Evolutionary conservation across 148 eudicot species (phyloP), one percentile per base, ranked within the genome.

Genomic region (Rheum nobile): DNA sequence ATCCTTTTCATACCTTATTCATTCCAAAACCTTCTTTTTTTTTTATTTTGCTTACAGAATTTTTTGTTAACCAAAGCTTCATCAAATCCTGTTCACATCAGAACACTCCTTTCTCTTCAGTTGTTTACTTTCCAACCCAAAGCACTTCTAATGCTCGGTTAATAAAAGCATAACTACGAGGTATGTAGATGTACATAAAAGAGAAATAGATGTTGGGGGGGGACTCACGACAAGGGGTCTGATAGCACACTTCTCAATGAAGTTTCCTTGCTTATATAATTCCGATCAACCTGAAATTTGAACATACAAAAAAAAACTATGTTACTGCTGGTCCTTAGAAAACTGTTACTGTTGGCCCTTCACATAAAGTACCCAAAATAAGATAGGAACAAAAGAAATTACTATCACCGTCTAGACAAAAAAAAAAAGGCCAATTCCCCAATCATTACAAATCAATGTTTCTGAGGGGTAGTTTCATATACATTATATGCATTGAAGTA

Each of bases 191-290:
- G 70, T 32, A 31, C 70, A 34, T 2, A 31, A 65, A 31, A n/a
- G 32, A 44, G 44, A 31, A 47, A 32, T 50, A 77, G 9, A 21
- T 29, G 8, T 54, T 38, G 50, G 12, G 72, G 16, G 17, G 22
- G 21, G 28, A 85, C 96, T 86, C 86, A 92, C 97, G 97, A 90
- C 74, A 92, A 61, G 77, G 92, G 91, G 81, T 91, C 97, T 29
- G 97, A 91, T 70, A 91, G 92, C 39, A 89, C 84, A 71, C 97
- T 88, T 85, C 97, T 89, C 79, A 91, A 80, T 57, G 97, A 91
- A 38, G 82, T 85, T 73, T 85, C 94, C 82, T 74, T 86, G 75
- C 77, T 84, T 44, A 77, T 16, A 83, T 80, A 81, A 78, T 76
- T 84, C 57, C 54, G 83, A 71, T 86, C 79, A 59, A 78, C 90